Conservation (phyloP, 108 stramenopile genomes). For the Fragilaria crotonensis region DNA sequence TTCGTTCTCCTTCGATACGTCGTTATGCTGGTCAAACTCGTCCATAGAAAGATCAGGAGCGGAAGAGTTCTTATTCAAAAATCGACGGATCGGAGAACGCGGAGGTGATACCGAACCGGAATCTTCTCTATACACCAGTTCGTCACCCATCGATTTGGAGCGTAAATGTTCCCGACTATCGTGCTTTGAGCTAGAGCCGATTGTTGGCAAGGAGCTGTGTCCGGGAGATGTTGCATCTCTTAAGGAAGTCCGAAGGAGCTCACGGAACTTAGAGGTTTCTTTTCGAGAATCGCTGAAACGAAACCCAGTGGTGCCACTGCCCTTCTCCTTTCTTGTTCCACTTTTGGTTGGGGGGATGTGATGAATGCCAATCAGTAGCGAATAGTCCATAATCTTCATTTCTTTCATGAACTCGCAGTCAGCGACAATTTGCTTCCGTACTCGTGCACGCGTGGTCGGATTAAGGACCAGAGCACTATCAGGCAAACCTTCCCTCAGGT, state of each 20-base stretch:
- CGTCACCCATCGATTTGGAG: not conserved
- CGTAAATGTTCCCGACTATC: not conserved
- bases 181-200: not conserved
- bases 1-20: not conserved
- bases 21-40: not conserved
- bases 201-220: not conserved
- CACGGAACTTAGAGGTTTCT: not conserved
- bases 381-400: constrained; percentile 96
- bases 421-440: constrained; percentile 59
- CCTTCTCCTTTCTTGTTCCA: not conserved
- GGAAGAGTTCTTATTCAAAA: not conserved
- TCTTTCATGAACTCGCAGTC: constrained; percentile 74
- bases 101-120: not conserved
- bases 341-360: constrained; percentile 43
- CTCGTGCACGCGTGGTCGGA: constrained; percentile 33
- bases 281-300: not conserved
- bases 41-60: not conserved
- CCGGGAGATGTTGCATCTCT: not conserved
- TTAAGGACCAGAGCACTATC: constrained; percentile 55
- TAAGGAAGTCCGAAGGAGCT: not conserved
- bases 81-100: not conserved
- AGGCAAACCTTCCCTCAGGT: constrained; percentile 51
- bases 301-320: not conserved
- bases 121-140: not conserved
- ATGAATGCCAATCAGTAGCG: constrained; percentile 88